Percentiles rank a stretch among this genome's conserved stretches.
Conservation (phyloP, 2,329 filamentous ascomycete genomes). For the Cordyceps javanica region DNA sequence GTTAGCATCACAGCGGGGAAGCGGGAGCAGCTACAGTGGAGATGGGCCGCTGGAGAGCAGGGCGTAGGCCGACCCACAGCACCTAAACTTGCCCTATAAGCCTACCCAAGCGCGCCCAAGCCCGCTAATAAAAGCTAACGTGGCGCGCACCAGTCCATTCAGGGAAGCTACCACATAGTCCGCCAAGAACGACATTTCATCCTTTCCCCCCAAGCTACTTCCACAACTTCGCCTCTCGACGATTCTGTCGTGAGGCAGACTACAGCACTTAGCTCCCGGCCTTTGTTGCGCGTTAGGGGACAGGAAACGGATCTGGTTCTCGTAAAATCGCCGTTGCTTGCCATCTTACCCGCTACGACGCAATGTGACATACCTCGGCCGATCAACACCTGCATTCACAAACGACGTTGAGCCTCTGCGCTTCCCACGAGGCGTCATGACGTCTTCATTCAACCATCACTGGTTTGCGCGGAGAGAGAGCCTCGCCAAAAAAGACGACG, state of each 20-base stretch:
- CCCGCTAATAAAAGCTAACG: neutral
- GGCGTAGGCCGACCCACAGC: neutral
- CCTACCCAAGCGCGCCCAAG: neutral
- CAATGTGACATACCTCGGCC: neutral
- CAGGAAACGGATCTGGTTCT: neutral
- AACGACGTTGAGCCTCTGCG: neutral
- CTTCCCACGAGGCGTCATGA: neutral
- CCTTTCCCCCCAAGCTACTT: neutral
- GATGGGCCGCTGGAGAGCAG: neutral
- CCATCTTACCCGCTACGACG: neutral
- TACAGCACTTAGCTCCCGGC: neutral
- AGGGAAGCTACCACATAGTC: neutral
- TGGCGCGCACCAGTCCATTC: no score
- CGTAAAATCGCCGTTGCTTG: neutral
- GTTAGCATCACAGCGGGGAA: neutral
- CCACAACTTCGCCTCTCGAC: neutral
- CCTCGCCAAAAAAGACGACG: constrained; percentile 56
- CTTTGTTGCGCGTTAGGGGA: neutral
- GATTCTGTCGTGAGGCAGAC: neutral
- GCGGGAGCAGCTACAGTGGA: neutral
- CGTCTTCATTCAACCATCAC: constrained; percentile 8
- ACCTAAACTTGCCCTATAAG: neutral
- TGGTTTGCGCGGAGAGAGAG: constrained; percentile 36
- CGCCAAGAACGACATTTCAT: neutral
- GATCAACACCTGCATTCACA: neutral